phyloP scores from a whole-genome alignment of 768 basidiomycete species.

The Boletus vinaceobasis region DNA sequence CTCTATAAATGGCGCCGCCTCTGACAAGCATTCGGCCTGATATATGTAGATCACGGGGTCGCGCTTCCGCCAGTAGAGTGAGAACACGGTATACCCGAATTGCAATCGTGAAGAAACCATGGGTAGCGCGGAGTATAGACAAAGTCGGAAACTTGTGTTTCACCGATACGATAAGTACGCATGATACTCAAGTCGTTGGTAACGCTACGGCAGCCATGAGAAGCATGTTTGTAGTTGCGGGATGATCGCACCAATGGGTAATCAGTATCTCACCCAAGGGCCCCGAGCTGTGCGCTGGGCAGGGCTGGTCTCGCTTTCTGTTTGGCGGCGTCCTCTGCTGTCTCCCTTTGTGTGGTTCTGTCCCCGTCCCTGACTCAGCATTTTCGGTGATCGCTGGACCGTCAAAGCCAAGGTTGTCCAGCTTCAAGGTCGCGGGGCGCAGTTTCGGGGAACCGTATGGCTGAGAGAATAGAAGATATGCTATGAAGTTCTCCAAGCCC shows the following conservation, averaged over 20 bases:
- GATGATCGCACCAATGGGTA: not conserved
- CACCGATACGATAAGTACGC: not conserved
- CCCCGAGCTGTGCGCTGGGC: constrained; percentile 32
- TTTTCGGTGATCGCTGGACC: constrained; percentile 32
- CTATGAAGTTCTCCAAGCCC: constrained; percentile 44
- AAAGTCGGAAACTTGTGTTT: not conserved
- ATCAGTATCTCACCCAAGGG: constrained; percentile 4
- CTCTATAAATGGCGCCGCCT: not conserved
- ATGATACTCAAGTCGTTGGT: not conserved
- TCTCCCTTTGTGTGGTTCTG: constrained; percentile 22
- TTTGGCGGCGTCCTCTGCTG: constrained; percentile 38
- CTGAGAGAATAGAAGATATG: constrained; percentile 53
- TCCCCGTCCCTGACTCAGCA: constrained; percentile 35
- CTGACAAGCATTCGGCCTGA: not conserved
- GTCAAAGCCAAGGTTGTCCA: constrained; percentile 50
- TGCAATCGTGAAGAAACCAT: not conserved
- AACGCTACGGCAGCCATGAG: not conserved
- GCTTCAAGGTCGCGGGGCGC: constrained; percentile 75
- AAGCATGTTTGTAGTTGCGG: not conserved
- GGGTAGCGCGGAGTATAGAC: not conserved
- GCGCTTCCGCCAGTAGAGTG: not conserved
- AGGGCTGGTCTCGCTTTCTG: constrained; percentile 36
- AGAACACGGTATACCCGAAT: not conserved
- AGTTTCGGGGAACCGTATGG: constrained; percentile 67
- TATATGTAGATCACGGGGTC: not conserved